Conservation (phyloP, 768 basidiomycete genomes). For the Lanmaoa rubissima region DNA sequence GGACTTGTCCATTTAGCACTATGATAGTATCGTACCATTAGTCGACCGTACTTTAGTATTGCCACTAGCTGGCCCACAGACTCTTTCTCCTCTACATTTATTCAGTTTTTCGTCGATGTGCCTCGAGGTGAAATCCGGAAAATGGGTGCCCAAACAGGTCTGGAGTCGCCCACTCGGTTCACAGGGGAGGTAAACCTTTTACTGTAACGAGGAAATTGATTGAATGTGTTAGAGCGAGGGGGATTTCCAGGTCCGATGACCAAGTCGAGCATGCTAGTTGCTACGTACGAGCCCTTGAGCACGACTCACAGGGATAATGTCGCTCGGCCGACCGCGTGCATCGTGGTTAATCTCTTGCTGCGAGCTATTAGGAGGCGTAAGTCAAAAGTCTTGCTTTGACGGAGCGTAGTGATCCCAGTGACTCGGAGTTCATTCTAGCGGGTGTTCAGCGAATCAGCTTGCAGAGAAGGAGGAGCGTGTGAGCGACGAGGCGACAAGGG, state of each 20-base stretch:
- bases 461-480: constrained; percentile 19
- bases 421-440: constrained; percentile 17
- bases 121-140: neutral
- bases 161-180: neutral
- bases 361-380: neutral
- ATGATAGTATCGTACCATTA: neutral
- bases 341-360: constrained; percentile 27
- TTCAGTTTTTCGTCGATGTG: neutral
- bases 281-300: constrained; percentile 2
- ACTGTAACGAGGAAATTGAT: neutral
- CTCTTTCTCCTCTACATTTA: neutral
- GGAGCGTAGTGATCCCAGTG: constrained; percentile 11
- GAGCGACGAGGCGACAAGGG: constrained; percentile 24
- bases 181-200: neutral
- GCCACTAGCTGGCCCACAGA: neutral
- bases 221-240: neutral
- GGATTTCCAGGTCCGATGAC: constrained; percentile 8
- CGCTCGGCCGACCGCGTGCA: constrained; percentile 19
- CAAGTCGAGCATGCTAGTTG: neutral
- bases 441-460: constrained; percentile 8
- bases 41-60: neutral
- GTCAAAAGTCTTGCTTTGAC: neutral
- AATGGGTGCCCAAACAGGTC: neutral
- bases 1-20: constrained; percentile 8
- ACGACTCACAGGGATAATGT: constrained; percentile 12